Percentiles rank a stretch among this genome's conserved stretches.
Evolutionary conservation across 108 stramenopile genomes (phyloP).

Genomic region (Pseudonitzschia multiseries): DNA sequence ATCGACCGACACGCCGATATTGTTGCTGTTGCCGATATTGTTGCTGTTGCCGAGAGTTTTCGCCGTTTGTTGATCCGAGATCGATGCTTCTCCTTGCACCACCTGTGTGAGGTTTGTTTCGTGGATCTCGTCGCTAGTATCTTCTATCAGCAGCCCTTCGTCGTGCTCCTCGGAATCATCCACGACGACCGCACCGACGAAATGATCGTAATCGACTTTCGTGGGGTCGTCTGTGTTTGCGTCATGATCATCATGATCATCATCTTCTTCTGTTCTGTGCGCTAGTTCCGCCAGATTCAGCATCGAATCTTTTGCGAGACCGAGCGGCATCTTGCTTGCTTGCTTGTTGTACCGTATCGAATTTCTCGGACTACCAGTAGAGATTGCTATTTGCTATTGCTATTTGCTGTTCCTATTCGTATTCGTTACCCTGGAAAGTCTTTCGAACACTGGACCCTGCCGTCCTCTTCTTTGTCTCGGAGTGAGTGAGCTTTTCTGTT

Average conservation of each 20-base stretch:
- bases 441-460: too few species aligned
- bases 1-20: too few species aligned
- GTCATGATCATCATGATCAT: neutral
- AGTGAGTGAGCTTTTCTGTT: too few species aligned
- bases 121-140: neutral
- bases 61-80: too few species aligned
- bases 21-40: too few species aligned
- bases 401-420: too few species aligned
- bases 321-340: slow-evolving; percentile 58
- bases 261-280: slow-evolving; percentile 21
- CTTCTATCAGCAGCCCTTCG: neutral
- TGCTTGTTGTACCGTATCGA: too few species aligned
- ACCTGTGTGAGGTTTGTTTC: neutral
- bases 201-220: neutral
- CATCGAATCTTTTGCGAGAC: slow-evolving; percentile 53
- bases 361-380: neutral
- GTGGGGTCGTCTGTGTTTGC: neutral
- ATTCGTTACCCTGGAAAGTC: too few species aligned
- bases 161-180: neutral
- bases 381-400: too few species aligned
- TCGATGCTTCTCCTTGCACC: neutral
- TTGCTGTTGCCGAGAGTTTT: neutral
- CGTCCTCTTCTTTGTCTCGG: too few species aligned
- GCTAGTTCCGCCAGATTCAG: slow-evolving; percentile 43
- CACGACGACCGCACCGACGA: neutral